These are phyloP conservation scores for Fusarium paranaense DNA, from an alignment of 2,329 filamentous ascomycete species.

Conservation along the genomic window DNA sequence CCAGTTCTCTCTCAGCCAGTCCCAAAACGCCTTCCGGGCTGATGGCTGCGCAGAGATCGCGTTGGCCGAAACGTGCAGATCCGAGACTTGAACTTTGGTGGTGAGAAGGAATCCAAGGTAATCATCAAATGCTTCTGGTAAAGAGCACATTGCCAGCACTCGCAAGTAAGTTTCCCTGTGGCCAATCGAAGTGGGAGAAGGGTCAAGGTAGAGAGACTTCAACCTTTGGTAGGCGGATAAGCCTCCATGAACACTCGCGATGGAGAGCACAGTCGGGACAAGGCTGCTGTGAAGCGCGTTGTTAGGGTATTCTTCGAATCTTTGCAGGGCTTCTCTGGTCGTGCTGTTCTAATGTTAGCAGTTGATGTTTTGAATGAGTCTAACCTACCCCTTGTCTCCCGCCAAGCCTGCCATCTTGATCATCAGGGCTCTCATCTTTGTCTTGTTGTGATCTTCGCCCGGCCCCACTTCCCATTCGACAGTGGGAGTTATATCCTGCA, in stretches of 20 bases:
- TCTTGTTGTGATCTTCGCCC: background rate
- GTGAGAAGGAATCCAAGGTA: background rate
- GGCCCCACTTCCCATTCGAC: background rate
- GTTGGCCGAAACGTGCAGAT: background rate
- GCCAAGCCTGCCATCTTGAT: background rate
- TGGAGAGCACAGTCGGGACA: background rate
- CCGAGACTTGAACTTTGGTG: background rate
- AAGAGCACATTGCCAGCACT: background rate
- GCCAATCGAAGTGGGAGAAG: background rate
- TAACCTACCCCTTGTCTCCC: background rate
- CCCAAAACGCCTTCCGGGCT: background rate
- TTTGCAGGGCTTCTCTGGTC: background rate
- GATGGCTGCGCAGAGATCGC: background rate
- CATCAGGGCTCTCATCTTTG: background rate
- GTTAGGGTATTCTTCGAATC: background rate
- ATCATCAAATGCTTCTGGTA: background rate
- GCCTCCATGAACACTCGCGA: background rate
- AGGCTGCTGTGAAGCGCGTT: background rate
- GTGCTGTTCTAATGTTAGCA: background rate
- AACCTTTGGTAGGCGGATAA: background rate
- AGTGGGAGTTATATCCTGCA: background rate
- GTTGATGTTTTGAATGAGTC: too few relatives aligned
- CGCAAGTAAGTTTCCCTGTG: background rate
- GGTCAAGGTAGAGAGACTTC: background rate
- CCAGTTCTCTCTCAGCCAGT: background rate